Conservation (phyloP, 1,284 basidiomycete species). For the Moniliophthora roreri region DNA sequence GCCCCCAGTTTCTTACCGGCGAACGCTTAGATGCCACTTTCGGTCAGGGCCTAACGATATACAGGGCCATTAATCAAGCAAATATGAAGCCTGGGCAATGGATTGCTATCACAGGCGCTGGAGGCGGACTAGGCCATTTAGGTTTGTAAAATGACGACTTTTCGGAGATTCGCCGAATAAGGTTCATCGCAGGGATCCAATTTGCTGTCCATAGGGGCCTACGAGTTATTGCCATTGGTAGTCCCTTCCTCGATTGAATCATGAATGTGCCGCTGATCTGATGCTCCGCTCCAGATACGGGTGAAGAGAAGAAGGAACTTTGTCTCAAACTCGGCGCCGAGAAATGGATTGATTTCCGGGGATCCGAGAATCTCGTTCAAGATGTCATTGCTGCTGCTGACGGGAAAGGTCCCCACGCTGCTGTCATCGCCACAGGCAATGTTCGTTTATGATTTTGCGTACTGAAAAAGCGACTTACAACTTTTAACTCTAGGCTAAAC, state of each 20-base stretch:
- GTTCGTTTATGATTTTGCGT: slow-evolving; percentile 26
- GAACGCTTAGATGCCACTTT: background rate
- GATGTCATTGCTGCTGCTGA: background rate
- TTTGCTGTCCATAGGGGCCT: slow-evolving; percentile 67
- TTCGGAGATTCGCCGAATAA: slow-evolving; percentile 11
- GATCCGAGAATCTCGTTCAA: background rate
- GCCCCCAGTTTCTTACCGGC: background rate
- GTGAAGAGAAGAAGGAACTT: slow-evolving; percentile 63
- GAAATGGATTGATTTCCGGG: slow-evolving; percentile 56
- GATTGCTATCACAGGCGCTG: slow-evolving; percentile 69
- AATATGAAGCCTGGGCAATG: slow-evolving; percentile 57
- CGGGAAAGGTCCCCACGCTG: slow-evolving; percentile 46
- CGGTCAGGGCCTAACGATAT: slow-evolving; percentile 62
- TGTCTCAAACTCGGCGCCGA: slow-evolving; percentile 63
- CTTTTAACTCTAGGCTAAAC: slow-evolving; percentile 34
- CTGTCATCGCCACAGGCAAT: slow-evolving; percentile 50
- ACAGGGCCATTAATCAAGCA: slow-evolving; percentile 65
- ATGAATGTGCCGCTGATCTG: background rate
- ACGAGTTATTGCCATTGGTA: slow-evolving; percentile 69
- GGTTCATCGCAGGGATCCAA: slow-evolving; percentile 52
- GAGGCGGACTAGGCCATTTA: slow-evolving; percentile 60
- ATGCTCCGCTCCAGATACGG: slow-evolving; percentile 46
- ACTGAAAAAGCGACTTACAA: background rate
- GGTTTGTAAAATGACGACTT: slow-evolving; percentile 28
- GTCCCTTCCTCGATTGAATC: slow-evolving; percentile 10